Percentiles rank a stretch among this genome's conserved stretches.
phyloP scores from a whole-genome alignment of 176 grass and related monocot species.

The Eleusine indica region DNA sequence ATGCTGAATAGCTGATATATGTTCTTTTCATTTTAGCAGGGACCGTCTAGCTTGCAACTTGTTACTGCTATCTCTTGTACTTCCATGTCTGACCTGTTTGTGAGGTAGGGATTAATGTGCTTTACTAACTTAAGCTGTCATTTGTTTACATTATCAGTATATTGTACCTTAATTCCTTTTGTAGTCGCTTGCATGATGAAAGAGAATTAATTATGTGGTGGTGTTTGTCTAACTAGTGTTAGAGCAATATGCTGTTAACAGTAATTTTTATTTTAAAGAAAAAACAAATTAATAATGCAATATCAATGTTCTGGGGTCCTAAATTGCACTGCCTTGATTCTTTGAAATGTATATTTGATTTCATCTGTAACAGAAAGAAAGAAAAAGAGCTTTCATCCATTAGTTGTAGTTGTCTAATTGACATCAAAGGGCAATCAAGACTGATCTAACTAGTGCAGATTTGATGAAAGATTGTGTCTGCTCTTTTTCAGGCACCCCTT shows the following conservation, averaged over 20 bases:
- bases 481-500: not conserved
- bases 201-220: not conserved
- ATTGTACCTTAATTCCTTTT: not conserved
- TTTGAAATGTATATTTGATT: not conserved
- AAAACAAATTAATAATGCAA: not conserved
- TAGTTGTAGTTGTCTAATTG: not conserved
- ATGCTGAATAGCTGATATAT: conserved; percentile 27
- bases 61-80: conserved; percentile 46
- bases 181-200: not conserved
- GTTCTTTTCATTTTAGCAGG: conserved; percentile 20
- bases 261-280: not conserved
- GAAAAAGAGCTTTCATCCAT: not conserved
- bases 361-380: not conserved
- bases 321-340: not conserved
- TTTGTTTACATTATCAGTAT: conserved; percentile 19
- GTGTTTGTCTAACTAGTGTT: conserved; percentile 12
- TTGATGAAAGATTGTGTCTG: not conserved
- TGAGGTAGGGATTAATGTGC: conserved; percentile 37
- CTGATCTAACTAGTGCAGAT: not conserved
- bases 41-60: conserved; percentile 43
- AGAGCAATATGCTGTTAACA: not conserved
- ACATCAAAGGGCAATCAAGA: not conserved
- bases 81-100: conserved; percentile 58
- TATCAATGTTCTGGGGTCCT: not conserved
- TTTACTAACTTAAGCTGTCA: conserved; percentile 18